Percentiles rank a stretch among this genome's conserved stretches.
Evolutionary conservation across 2,329 filamentous ascomycete species (phyloP).

Genomic region (Cladosporium colombiae): DNA sequence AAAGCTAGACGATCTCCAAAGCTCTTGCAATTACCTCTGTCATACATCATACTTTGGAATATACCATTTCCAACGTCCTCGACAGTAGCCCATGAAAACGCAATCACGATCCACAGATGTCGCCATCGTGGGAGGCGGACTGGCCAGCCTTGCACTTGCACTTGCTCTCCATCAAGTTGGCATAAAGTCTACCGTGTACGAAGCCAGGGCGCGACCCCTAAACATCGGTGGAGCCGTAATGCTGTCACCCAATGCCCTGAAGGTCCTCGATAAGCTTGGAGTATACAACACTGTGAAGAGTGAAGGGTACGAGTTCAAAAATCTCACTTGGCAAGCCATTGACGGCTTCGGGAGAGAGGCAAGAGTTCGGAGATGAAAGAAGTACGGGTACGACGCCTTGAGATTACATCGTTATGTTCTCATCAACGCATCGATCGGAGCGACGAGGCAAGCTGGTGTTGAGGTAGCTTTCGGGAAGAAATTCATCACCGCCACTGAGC

Average conservation of each 20-base stretch:
- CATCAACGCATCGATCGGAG: slow-evolving; percentile 1
- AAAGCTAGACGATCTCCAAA: neutral
- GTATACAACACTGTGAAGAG: neutral
- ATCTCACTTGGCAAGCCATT: neutral
- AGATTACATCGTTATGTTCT: slow-evolving; percentile 1
- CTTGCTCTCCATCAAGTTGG: neutral
- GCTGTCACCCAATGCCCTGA: neutral
- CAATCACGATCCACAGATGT: neutral
- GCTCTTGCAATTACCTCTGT: neutral
- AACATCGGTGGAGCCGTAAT: slow-evolving; percentile 1
- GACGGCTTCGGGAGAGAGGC: neutral
- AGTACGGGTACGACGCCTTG: slow-evolving; percentile 1
- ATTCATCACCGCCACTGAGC: neutral
- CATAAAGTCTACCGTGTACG: neutral
- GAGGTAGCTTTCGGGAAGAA: neutral
- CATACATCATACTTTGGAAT: neutral
- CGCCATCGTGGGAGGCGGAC: neutral
- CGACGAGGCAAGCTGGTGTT: neutral
- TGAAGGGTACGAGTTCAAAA: neutral
- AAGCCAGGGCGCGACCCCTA: neutral
- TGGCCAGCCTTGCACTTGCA: neutral
- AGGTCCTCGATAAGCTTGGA: slow-evolving; percentile 4
- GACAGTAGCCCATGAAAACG: neutral
- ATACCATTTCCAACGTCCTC: neutral
- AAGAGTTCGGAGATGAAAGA: neutral